Base-by-base conservation (phyloP, 2,329 filamentous ascomycete genomes). In the Colletotrichum tanaceti region DNA sequence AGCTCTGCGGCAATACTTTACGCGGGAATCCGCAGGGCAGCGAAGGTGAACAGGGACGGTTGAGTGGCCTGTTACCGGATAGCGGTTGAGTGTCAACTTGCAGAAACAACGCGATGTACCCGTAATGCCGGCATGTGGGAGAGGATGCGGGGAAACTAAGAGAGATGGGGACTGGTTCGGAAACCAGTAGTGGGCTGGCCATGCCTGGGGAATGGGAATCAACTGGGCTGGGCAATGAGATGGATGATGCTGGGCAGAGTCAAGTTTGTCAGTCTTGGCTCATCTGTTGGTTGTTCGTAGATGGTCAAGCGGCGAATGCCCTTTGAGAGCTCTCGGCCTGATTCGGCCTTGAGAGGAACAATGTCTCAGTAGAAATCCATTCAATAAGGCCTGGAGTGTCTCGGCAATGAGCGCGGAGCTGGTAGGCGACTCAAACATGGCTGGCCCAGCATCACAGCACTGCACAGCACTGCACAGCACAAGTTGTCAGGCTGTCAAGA, bases 1-100 rank as follows among this genome's bases (percentile, higher is more conserved):
- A 59, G 52, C 44, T 67, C 44, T 58, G 64, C 59, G 52, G 52
- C 65, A 44, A 60, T 64, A 64, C 35, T 67, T 4, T 41, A 20
- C 58, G 55, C 43, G 55, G 59, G 65, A 49, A 67, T 64, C 47
- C 60, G 60, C 53, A 59, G 60, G 49, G 50, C 52, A 58, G 28
- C 11, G 35, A 18, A 18, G 14, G 22, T 14, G 4, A 2, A 24
- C 52, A 58, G n/a, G 52, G 46, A 35, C 39, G 9, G 3, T 14
- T 50, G 52, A 24, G 4, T 50, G 63, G 38, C n/a, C 1, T n/a
- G n/a, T n/a, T 32, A 39, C 13, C 53, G 39, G 53, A 24, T 14
- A 49, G 43, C 43, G 22, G 24, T 50, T 24, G 43, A 43, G 50
- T 39, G 43, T 38, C 50, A 43, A 35, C 24, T 52, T 14, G 14